phyloP scores from a whole-genome alignment of 352 stramenopile genomes.

The Saprolegnia parasitica region DNA sequence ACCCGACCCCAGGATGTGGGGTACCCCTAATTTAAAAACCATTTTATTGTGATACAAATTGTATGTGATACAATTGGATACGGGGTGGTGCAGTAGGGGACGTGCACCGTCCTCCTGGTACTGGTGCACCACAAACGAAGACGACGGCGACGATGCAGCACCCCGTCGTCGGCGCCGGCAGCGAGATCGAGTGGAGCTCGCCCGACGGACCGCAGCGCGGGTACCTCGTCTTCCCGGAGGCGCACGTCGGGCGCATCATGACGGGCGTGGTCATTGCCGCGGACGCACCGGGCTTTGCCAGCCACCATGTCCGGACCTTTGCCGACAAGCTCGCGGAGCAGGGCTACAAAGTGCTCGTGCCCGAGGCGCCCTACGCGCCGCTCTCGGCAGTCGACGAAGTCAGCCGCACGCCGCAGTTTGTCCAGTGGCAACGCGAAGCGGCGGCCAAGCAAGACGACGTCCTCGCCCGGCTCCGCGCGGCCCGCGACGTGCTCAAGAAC shows the following conservation, averaged over 20 bases:
- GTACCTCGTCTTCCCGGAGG: constrained; percentile 66
- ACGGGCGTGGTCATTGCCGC: constrained; percentile 68
- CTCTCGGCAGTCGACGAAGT: constrained; percentile 30
- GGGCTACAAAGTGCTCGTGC: constrained; percentile 81
- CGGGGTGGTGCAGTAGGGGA: no score
- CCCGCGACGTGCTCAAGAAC: constrained; percentile 53
- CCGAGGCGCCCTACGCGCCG: constrained; percentile 41
- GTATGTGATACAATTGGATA: no score
- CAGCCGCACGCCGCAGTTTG: constrained; percentile 8
- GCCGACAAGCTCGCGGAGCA: constrained; percentile 84
- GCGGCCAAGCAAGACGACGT: constrained; percentile 30
- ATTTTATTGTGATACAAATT: no score
- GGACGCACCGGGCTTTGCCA: constrained; percentile 36
- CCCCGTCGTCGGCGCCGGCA: constrained; percentile 9
- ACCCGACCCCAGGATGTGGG: no score
- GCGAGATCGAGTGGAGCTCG: constrained; percentile 15
- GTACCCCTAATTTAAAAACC: no score
- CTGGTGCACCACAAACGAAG: not conserved
- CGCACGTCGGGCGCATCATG: constrained; percentile 78
- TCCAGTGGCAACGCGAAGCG: constrained; percentile 19
- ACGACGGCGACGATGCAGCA: not conserved
- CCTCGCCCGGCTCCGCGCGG: constrained; percentile 40
- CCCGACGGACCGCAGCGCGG: constrained; percentile 29
- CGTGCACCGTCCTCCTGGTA: no score
- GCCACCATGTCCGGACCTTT: constrained; percentile 47